Conservation (phyloP, 768 basidiomycete genomes). For the Epithele typhae region DNA sequence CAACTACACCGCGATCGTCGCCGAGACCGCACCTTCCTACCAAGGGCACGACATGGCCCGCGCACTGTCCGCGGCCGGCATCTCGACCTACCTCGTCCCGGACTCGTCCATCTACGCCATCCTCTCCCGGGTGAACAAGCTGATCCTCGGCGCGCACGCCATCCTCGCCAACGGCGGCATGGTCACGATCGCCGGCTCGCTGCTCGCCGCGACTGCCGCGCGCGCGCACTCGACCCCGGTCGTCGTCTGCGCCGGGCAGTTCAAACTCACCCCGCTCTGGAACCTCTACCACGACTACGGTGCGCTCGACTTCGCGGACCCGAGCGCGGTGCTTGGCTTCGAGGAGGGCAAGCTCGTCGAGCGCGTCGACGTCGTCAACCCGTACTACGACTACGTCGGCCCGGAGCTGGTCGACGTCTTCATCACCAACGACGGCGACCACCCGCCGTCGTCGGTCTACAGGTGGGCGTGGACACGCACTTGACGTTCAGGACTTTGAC, state of each 20-base stretch:
- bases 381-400: conserved; percentile 94
- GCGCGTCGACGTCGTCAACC: conserved; percentile 89
- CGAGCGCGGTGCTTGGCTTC: conserved; percentile 64
- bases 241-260: conserved; percentile 92
- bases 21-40: conserved; percentile 91
- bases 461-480: no score
- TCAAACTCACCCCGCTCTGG: conserved; percentile 92
- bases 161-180: conserved; percentile 96
- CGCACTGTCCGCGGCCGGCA: conserved; percentile 72
- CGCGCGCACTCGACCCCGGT: conserved; percentile 88
- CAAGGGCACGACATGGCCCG: conserved; percentile 83
- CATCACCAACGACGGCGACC: conserved; percentile 97
- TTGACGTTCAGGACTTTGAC: no score
- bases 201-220: conserved; percentile 83
- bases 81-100: conserved; percentile 95
- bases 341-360: conserved; percentile 78
- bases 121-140: conserved; percentile 96
- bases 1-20: conserved; percentile 94
- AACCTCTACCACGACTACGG: conserved; percentile 84
- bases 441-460: conserved; percentile 92
- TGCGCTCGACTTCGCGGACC: conserved; percentile 74
- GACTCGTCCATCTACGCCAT: conserved; percentile 95
- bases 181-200: conserved; percentile 83
- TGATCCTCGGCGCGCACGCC: conserved; percentile 92
- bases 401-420: conserved; percentile 92